Evolutionary conservation across 495 filamentous ascomycete species (phyloP), one percentile per base, ranked within the genome.

Genomic region (Hypomontagnella monticulosa): DNA sequence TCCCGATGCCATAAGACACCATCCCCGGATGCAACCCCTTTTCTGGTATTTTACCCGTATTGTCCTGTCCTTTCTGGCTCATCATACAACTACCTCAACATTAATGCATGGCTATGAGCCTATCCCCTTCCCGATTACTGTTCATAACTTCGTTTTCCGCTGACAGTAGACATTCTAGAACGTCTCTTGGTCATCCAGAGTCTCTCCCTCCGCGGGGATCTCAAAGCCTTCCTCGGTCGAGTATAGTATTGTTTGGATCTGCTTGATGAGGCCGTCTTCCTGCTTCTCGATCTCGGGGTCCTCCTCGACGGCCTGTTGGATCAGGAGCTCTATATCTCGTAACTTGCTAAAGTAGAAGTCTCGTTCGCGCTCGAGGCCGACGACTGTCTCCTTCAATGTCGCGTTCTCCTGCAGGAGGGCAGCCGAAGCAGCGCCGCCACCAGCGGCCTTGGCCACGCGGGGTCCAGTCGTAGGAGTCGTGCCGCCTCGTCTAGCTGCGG

Each of bases 341-440:
- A 99, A 80, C 80, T 99, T 99, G 82, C 91, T 93, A 76, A 99
- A 99, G 82, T 99, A 99, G 78, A 99, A 99, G 76, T 99, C 95
- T 50, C 95, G 83, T 81, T 99, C 95, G 73, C 92, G 90, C 82
- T 96, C 92, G 44, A 96, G 81, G 4, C 92, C 92, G n/a, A 83
- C 81, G 18, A 96, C 91, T 0, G 87, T 92, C 76, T 94, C 90
- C 83, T 93, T 96, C 63, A 97, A 81, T 33, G 88, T 88, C 38
- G 82, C 80, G 74, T 92, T 93, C 83, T 97, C 93, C 71, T 91
- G 85, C 70, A 88, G 81, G 61, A 98, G 79, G 2, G 86, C 92
- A 7, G 89, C 82, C 20, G 80, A 84, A 32, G 81, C 86, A 0
- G 81, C 80, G 36, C 84, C 86, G 23, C 85, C 85, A 54, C 78